Conservation (phyloP, 768 basidiomycete species). For the Collybiopsis confluens region DNA sequence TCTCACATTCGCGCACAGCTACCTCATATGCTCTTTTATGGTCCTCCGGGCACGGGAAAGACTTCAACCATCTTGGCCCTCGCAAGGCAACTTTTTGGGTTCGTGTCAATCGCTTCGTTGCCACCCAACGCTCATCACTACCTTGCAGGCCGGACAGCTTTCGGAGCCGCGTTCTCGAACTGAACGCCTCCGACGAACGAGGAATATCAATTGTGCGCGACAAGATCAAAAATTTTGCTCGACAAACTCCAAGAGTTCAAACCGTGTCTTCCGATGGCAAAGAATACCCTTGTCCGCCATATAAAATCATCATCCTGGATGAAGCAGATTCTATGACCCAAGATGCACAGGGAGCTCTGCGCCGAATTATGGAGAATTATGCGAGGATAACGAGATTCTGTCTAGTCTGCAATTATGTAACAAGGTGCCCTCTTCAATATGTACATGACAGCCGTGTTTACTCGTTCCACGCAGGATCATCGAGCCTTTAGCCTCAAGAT, state of each 20-base stretch:
- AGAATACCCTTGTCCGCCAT: constrained; percentile 93
- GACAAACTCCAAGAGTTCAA: constrained; percentile 85
- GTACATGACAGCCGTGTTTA: background rate
- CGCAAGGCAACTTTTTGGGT: constrained; percentile 93
- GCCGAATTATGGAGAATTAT: constrained; percentile 99
- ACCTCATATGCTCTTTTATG: constrained; percentile 99
- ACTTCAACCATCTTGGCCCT: constrained; percentile 97
- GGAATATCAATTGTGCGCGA: constrained; percentile 96
- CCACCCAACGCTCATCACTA: background rate
- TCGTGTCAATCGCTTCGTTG: constrained; percentile 16
- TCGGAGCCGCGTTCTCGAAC: constrained; percentile 85
- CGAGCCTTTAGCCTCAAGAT: constrained; percentile 96
- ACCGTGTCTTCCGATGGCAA: constrained; percentile 69
- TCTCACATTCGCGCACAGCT: constrained; percentile 49
- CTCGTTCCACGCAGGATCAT: constrained; percentile 69
- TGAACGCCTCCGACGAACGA: constrained; percentile 98
- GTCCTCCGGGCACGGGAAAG: constrained; percentile 97
- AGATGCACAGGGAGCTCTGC: constrained; percentile 93
- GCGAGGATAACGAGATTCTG: constrained; percentile 96
- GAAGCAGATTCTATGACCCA: constrained; percentile 99
- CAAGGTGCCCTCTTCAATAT: constrained; percentile 51
- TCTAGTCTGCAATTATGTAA: constrained; percentile 98
- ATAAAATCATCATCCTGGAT: constrained; percentile 97
- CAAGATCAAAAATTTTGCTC: constrained; percentile 97
- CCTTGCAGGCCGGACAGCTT: constrained; percentile 92